Evolutionary conservation across 1,284 basidiomycete species (phyloP).

Genomic region (Tilletia setariae): DNA sequence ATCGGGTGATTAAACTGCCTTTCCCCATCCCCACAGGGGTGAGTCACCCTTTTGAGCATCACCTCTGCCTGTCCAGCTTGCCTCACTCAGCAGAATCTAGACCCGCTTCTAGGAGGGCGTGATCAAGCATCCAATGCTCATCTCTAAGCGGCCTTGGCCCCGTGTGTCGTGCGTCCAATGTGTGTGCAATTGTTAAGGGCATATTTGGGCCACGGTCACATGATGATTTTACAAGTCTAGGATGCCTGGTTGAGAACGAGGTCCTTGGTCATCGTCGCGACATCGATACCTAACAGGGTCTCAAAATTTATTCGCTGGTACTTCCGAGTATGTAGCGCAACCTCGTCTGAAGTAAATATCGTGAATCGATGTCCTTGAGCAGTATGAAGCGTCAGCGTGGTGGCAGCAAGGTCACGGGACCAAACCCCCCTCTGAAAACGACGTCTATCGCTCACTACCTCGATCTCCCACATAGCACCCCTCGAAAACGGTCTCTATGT

Average conservation of each 20-base stretch:
- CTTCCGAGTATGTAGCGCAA: neutral
- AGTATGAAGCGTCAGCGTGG: neutral
- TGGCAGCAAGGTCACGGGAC: neutral
- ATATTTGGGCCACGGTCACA: neutral
- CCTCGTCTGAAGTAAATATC: neutral
- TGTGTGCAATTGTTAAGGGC: neutral
- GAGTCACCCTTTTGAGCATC: constrained; percentile 9
- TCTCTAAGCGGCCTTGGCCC: neutral
- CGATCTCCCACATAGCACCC: neutral
- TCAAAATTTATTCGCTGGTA: constrained; percentile 1
- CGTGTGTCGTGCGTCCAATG: neutral
- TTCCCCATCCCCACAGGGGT: neutral
- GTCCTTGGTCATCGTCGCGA: neutral
- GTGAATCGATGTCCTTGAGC: neutral
- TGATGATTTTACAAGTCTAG: neutral
- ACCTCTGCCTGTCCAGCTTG: neutral
- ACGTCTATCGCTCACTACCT: neutral
- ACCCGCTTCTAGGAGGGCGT: neutral
- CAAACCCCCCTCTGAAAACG: neutral
- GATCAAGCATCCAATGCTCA: neutral
- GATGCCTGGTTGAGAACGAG: neutral
- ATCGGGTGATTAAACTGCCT: neutral
- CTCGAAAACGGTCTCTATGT: neutral
- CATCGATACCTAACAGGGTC: neutral
- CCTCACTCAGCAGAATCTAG: neutral